Evolutionary conservation across 805 yeast species (phyloP), one percentile per base, ranked within the genome.

Genomic region (Hanseniaspora singularis): DNA sequence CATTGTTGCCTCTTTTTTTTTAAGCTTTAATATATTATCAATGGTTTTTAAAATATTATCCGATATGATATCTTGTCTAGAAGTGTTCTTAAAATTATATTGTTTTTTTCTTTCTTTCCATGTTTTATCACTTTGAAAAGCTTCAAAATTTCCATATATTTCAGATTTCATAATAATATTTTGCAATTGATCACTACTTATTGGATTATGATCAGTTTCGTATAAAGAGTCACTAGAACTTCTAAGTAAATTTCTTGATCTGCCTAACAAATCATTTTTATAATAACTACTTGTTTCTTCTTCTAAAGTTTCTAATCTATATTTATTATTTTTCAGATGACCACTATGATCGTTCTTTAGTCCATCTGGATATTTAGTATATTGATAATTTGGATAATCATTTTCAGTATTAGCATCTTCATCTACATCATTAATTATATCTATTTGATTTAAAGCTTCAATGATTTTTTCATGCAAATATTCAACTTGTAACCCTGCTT

Each of bases 51-150:
- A 28, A 22, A 43, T 30, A 5, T 26, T 8, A 15, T 43, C 47
- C 4, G 47, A 34, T 7, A 43, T 18, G 11, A 43, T 28, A 11
- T 43, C 47, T n/a, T 36, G 24, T 36, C 23, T 43, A 1, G 40
- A 16, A 7, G 33, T 3, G 10, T 34, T 19, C 27, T 43, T 43
- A 12, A 36, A 43, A 6, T 43, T 43, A 19, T 27, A 23, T 22
- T 34, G 40, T 27, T 38, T 43, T 36, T 36, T 43, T 20, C 40
- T 27, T 22, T 34, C 40, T 18, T 36, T 34, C 40, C 40, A 43
- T 3, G 34, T 12, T n/a, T 19, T 28, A 12, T 43, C 40, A 16
- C 36, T 36, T 11, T 32, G 32, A 30, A 43, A 43, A 11, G 19
- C 22, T 28, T 30, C 22, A 27, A 43, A 43, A 20, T 22, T 26